Conservation (phyloP, 179 eudicot species). For the Carnegiea gigantea region DNA sequence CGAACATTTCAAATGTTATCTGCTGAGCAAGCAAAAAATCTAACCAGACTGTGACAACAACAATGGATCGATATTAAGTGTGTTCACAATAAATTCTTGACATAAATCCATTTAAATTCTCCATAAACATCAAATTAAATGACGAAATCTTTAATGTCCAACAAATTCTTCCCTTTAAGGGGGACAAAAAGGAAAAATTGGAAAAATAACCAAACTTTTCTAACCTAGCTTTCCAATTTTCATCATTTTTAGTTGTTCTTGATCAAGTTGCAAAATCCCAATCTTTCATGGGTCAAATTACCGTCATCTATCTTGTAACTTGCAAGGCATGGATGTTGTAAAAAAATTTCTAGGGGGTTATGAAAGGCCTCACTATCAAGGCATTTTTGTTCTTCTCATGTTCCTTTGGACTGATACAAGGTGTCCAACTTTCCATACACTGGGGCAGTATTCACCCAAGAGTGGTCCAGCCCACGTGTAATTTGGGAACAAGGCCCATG, state of each 20-base stretch:
- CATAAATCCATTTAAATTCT: too few relatives aligned
- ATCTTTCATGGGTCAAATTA: neutral
- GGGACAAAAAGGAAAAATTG: too few relatives aligned
- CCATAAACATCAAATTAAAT: too few relatives aligned
- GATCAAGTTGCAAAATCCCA: neutral
- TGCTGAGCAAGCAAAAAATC: too few relatives aligned
- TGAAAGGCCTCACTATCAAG: neutral
- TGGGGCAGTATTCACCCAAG: neutral
- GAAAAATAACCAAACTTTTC: too few relatives aligned
- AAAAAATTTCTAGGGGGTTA: neutral
- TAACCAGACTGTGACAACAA: too few relatives aligned
- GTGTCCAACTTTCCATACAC: neutral
- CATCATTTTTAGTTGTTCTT: neutral
- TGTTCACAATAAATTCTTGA: too few relatives aligned
- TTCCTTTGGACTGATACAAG: neutral
- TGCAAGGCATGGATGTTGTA: neutral
- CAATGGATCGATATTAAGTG: too few relatives aligned
- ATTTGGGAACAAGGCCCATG: too few relatives aligned
- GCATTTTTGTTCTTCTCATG: neutral
- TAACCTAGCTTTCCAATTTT: neutral
- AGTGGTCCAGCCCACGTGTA: neutral
- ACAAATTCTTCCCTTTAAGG: too few relatives aligned
- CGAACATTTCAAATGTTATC: too few relatives aligned
- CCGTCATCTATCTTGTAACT: neutral
- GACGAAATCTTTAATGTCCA: too few relatives aligned